phyloP scores from a whole-genome alignment of 2,329 filamentous ascomycete genomes.

The Seiridium cupressi region DNA sequence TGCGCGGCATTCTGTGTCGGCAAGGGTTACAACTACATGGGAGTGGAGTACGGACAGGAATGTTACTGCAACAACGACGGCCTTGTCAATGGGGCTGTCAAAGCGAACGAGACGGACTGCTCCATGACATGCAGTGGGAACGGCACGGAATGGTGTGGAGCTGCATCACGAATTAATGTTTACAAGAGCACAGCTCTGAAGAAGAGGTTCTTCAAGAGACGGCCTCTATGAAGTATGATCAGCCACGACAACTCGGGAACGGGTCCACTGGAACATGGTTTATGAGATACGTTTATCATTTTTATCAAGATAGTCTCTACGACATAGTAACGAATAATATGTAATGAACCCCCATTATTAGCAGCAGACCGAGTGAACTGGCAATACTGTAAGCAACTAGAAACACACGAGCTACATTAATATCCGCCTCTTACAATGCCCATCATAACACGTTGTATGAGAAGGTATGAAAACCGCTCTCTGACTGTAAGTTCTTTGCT shows the following conservation, averaged over 20 bases:
- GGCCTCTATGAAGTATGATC: too few relatives aligned
- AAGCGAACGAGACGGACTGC: constrained; percentile 13
- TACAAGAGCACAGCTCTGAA: constrained; percentile 1
- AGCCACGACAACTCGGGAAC: too few relatives aligned
- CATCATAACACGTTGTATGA: too few relatives aligned
- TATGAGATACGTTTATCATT: background rate
- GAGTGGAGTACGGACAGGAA: constrained; percentile 17
- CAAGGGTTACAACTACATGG: constrained; percentile 16
- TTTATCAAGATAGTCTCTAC: too few relatives aligned
- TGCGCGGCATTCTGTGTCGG: constrained; percentile 15
- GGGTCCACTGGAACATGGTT: background rate
- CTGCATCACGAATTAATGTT: constrained; percentile 10
- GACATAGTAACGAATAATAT: too few relatives aligned
- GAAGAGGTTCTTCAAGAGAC: background rate
- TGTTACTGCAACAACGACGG: constrained; percentile 20
- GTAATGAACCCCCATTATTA: too few relatives aligned
- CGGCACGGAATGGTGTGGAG: constrained; percentile 14
- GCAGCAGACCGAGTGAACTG: too few relatives aligned
- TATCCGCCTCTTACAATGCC: too few relatives aligned
- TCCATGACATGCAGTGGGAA: constrained; percentile 14
- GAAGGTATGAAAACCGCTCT: too few relatives aligned
- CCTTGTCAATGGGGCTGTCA: constrained; percentile 10
- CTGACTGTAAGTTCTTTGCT: too few relatives aligned
- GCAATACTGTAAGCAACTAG: too few relatives aligned
- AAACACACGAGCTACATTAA: too few relatives aligned